Evolutionary conservation across 148 eudicot species (phyloP).

Genomic region (Cornus controversa): DNA sequence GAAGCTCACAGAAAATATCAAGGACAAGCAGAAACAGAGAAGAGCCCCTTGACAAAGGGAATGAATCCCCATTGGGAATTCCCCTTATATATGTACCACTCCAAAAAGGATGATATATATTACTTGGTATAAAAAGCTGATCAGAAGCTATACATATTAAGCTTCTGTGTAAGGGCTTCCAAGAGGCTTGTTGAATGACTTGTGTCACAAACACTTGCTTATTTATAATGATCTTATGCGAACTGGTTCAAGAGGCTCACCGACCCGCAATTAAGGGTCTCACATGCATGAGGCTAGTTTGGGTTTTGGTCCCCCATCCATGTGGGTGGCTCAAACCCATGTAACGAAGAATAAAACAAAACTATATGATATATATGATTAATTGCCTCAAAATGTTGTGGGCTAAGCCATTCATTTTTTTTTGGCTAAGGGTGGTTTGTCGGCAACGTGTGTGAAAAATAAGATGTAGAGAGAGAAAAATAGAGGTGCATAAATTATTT

Average conservation of each 20-base stretch:
- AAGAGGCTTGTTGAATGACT: not conserved
- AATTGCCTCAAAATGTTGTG: too few relatives aligned
- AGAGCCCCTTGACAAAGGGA: constrained; percentile 18
- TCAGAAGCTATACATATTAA: not conserved
- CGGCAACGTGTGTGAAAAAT: too few relatives aligned
- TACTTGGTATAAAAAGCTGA: not conserved
- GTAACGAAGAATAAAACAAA: too few relatives aligned
- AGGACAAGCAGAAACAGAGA: constrained; percentile 23
- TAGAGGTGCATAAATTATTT: too few relatives aligned
- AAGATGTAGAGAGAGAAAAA: too few relatives aligned
- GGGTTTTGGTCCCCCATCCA: too few relatives aligned
- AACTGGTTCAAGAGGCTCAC: not conserved
- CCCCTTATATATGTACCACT: too few relatives aligned
- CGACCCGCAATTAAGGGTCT: not conserved
- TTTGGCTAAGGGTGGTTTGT: too few relatives aligned
- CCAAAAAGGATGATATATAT: not conserved
- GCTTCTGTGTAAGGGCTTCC: not conserved
- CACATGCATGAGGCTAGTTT: not conserved
- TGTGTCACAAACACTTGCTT: not conserved
- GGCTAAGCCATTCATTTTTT: too few relatives aligned
- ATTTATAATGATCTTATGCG: not conserved
- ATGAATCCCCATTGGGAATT: constrained; percentile 14
- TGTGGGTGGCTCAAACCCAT: too few relatives aligned
- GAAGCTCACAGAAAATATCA: constrained; percentile 28
- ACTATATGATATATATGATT: too few relatives aligned